These are phyloP conservation scores for Aurantiochytrium sp. DNA, from an alignment of 108 stramenopile genomes.

Conservation along the genomic window DNA sequence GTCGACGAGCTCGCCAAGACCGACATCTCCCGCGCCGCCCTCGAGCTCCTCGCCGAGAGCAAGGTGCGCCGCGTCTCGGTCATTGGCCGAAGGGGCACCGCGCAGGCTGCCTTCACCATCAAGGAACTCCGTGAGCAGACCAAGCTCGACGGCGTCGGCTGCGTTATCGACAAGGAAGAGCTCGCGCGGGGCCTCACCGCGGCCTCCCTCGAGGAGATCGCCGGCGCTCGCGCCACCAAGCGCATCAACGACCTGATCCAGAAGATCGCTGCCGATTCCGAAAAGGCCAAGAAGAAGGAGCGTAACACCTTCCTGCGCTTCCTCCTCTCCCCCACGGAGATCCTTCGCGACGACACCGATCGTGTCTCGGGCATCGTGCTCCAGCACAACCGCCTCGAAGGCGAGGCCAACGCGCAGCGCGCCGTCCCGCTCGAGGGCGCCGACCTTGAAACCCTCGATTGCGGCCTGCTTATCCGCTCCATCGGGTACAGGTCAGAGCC, in stretches of 20 bases:
- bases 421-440: conserved; percentile 53
- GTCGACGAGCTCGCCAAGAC: conserved; percentile 59
- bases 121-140: conserved; percentile 93
- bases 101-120: conserved; percentile 94
- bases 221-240: conserved; percentile 18
- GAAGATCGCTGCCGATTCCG: not conserved
- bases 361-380: conserved; percentile 33
- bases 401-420: conserved; percentile 59
- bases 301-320: conserved; percentile 69
- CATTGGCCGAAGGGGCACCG: conserved; percentile 84
- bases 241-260: conserved; percentile 22
- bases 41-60: conserved; percentile 56
- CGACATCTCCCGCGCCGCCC: conserved; percentile 69
- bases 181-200: conserved; percentile 67
- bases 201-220: conserved; percentile 43
- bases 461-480: conserved; percentile 63
- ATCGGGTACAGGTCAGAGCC: conserved; percentile 83
- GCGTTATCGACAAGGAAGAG: conserved; percentile 64
- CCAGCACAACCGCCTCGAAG: conserved; percentile 71
- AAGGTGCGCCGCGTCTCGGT: conserved; percentile 52
- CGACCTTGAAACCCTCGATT: conserved; percentile 35
- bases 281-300: conserved; percentile 21
- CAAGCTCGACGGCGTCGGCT: conserved; percentile 57
- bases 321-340: conserved; percentile 62
- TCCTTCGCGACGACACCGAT: conserved; percentile 35